Evolutionary conservation across 371 early-diverging fungal species (phyloP).

Genomic region (Mucor velutinosus): DNA sequence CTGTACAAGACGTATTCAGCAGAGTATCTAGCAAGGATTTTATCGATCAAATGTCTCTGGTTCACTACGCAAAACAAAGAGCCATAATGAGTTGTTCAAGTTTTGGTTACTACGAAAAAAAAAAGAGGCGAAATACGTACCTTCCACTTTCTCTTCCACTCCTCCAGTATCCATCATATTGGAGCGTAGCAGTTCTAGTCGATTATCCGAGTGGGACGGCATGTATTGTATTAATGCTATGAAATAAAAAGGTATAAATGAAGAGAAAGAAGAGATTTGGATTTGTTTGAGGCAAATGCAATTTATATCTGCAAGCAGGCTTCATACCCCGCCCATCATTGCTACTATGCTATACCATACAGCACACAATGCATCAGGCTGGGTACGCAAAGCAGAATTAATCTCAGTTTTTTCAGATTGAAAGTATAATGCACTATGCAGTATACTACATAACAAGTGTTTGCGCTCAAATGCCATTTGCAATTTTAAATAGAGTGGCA

Average conservation of each 20-base stretch:
- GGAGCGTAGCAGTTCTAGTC: conserved; percentile 39
- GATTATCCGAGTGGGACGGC: conserved; percentile 10
- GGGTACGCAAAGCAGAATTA: neutral
- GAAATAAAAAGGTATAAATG: neutral
- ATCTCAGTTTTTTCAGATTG: too few species aligned
- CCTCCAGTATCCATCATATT: conserved; percentile 52
- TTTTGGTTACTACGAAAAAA: too few species aligned
- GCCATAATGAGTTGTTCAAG: neutral
- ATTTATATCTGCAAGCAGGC: neutral
- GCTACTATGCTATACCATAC: neutral
- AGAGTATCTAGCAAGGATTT: conserved; percentile 86
- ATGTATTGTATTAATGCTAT: neutral
- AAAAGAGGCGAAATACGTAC: conserved; percentile 23
- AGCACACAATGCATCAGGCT: neutral
- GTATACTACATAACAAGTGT: too few species aligned
- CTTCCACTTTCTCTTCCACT: conserved; percentile 65
- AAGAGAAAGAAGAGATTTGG: neutral
- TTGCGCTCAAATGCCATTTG: too few species aligned
- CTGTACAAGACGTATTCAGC: conserved; percentile 77
- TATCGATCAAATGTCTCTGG: conserved; percentile 92
- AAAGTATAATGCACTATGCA: too few species aligned
- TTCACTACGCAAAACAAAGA: conserved; percentile 57
- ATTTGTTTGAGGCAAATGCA: neutral
- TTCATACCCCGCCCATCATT: neutral
- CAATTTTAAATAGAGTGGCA: too few species aligned